phyloP scores from a whole-genome alignment of 805 yeast genomes.

The Nakazawaea ernobii region DNA sequence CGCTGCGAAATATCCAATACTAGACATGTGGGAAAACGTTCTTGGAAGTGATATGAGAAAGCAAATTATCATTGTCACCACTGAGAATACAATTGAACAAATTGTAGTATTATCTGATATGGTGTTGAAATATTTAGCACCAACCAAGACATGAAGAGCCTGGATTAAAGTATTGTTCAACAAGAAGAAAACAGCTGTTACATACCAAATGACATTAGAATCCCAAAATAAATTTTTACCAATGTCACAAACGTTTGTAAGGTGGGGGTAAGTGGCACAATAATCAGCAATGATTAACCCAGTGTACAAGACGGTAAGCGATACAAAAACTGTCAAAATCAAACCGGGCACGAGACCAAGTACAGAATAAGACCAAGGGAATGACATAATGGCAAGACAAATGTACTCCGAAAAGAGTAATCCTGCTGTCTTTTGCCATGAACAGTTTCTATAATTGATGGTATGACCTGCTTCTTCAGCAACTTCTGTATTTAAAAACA shows the following conservation, averaged over 20 bases:
- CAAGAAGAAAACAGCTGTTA: constrained; percentile 49
- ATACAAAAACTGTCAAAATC: constrained; percentile 45
- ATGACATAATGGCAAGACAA: constrained; percentile 59
- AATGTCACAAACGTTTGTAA: constrained; percentile 51
- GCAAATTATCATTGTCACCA: constrained; percentile 43
- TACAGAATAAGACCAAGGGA: constrained; percentile 60
- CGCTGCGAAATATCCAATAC: constrained; percentile 48
- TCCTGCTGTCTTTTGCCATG: constrained; percentile 59
- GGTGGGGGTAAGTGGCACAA: constrained; percentile 46
- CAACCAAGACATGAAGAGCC: constrained; percentile 54
- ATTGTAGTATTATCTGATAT: constrained; percentile 36
- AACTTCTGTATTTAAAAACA: neutral
- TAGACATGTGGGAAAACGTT: constrained; percentile 47
- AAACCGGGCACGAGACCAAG: constrained; percentile 55
- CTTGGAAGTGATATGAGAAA: constrained; percentile 49
- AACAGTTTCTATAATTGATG: constrained; percentile 45
- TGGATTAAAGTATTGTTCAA: constrained; percentile 53
- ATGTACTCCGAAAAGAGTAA: constrained; percentile 54
- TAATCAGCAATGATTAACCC: constrained; percentile 50
- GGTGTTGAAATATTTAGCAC: constrained; percentile 55
- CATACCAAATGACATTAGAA: constrained; percentile 46
- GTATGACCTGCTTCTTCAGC: constrained; percentile 1
- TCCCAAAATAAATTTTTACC: constrained; percentile 54
- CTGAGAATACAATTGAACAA: constrained; percentile 49
- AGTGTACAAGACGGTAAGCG: constrained; percentile 47